Base-by-base conservation (phyloP, 2,329 filamentous ascomycete species). In the Ophiosphaerella herpotricha region DNA sequence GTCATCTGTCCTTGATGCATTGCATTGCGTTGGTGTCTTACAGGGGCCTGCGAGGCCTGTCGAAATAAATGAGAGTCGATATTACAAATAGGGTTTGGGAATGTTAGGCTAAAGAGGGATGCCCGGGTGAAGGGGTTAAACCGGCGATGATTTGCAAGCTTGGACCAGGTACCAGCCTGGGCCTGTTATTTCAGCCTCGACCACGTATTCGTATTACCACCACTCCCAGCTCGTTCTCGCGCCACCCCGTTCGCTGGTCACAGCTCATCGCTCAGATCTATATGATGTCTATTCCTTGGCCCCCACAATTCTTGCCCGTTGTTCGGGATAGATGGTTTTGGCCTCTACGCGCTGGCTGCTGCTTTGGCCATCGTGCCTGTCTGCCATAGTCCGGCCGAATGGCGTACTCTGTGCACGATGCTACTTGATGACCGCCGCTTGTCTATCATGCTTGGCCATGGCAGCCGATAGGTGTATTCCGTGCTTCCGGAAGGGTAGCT, bases 41-140 rank as follows among this genome's bases (percentile, higher is more conserved):
- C 55, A 55, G 50, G 43, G 46, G 49, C 36, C 34, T 57, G 64
- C 54, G 45, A 41, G 49, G 42, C 54, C 45, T 50, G 53, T 56
- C 52, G 51, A 50, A 54, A 57, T 67, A 60, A 53, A 66, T 67
- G 62, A 61, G 40, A 48, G 7, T 37, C 47, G 60, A 69, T 67
- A 70, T 68, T 64, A 63, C 63, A 49, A 46, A 51, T 40, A 52
- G 54, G 57, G 60, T 51, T 60, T 58, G 47, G 60, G 43, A 49
- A 45, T 40, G 66, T 63, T 57, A 70, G 66, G 67, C 66, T 70
- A 68, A 69, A 69, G 45, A 43, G 46, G 42, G 45, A 44, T 50
- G 49, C 55, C 18, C 51, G 61, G 51, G 37, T 39, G 52, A 48
- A 43, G 44, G 54, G 47, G 52, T 63, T 57, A 57, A 60, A 64